Evolutionary conservation across 768 basidiomycete genomes (phyloP).

Genomic region (Lentinula boryana): DNA sequence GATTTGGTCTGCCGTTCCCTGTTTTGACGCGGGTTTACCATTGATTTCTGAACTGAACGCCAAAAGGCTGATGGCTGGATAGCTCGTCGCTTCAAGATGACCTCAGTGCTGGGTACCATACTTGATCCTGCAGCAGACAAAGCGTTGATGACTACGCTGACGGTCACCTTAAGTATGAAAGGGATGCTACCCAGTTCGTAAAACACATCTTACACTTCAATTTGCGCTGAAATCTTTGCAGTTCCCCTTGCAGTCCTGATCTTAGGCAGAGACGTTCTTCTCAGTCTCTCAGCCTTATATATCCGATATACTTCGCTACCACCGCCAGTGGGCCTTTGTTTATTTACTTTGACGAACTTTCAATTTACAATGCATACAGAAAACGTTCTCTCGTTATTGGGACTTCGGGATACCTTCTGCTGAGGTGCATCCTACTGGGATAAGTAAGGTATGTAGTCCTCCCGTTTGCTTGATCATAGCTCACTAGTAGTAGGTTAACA

Average conservation of each 20-base stretch:
- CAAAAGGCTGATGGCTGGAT: constrained; percentile 84
- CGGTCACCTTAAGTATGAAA: constrained; percentile 78
- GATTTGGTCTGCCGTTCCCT: constrained; percentile 63
- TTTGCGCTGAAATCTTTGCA: constrained; percentile 22
- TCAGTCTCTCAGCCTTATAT: constrained; percentile 87
- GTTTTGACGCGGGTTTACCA: constrained; percentile 7
- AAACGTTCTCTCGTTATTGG: constrained; percentile 93
- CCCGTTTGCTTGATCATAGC: constrained; percentile 3
- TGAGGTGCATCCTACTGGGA: constrained; percentile 87
- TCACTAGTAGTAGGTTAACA: constrained; percentile 63
- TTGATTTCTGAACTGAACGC: constrained; percentile 10
- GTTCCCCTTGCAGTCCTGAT: constrained; percentile 85
- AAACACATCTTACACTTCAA: not conserved
- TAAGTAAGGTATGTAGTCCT: constrained; percentile 67
- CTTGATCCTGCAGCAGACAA: constrained; percentile 98
- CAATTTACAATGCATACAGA: constrained; percentile 34
- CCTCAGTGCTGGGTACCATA: constrained; percentile 89
- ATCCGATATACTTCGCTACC: constrained; percentile 90
- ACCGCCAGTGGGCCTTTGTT: constrained; percentile 56
- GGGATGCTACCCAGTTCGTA: constrained; percentile 75
- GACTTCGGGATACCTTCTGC: constrained; percentile 94
- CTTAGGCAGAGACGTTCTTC: constrained; percentile 80
- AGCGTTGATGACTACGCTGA: constrained; percentile 88
- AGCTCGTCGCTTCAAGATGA: constrained; percentile 82
- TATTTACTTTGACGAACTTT: not conserved